Percentiles rank a stretch among this genome's conserved stretches.
Evolutionary conservation across 352 stramenopile species (phyloP).

Genomic region (Phytophthora cryptogea): DNA sequence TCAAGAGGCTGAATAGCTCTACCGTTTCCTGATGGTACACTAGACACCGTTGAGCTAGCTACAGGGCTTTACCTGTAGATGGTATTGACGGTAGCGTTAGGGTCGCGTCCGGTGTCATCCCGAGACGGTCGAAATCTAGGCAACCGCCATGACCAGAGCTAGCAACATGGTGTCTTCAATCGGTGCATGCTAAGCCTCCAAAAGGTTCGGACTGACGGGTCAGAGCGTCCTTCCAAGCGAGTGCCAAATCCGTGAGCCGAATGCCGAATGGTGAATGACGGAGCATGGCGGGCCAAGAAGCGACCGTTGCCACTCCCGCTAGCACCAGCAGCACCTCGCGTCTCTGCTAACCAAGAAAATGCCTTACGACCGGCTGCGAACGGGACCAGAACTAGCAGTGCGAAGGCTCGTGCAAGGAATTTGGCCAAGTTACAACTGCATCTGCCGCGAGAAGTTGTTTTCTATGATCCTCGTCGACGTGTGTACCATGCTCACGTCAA

Average conservation of each 20-base stretch:
- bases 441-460: constrained; percentile 48
- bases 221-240: constrained; percentile 24
- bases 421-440: constrained; percentile 36
- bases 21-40: too few relatives aligned
- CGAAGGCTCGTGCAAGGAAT: constrained; percentile 26
- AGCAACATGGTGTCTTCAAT: neutral
- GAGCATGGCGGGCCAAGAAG: constrained; percentile 30
- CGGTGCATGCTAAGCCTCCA: neutral
- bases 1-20: too few relatives aligned
- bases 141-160: constrained; percentile 3
- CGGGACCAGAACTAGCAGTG: constrained; percentile 18
- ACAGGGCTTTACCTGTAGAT: constrained; percentile 52
- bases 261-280: constrained; percentile 34
- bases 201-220: constrained; percentile 26
- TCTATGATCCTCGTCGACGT: constrained; percentile 33
- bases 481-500: constrained; percentile 50
- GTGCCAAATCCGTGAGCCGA: constrained; percentile 5
- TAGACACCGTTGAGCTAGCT: too few relatives aligned
- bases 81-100: constrained; percentile 56
- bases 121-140: neutral
- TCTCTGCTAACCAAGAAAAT: constrained; percentile 31
- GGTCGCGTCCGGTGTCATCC: constrained; percentile 29
- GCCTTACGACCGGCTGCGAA: constrained; percentile 1
- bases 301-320: constrained; percentile 20
- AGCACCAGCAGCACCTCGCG: constrained; percentile 8